Evolutionary conservation across 208 protist genomes (phyloP), one percentile per base, ranked within the genome.

Genomic region (Herpetomonas muscarum): DNA sequence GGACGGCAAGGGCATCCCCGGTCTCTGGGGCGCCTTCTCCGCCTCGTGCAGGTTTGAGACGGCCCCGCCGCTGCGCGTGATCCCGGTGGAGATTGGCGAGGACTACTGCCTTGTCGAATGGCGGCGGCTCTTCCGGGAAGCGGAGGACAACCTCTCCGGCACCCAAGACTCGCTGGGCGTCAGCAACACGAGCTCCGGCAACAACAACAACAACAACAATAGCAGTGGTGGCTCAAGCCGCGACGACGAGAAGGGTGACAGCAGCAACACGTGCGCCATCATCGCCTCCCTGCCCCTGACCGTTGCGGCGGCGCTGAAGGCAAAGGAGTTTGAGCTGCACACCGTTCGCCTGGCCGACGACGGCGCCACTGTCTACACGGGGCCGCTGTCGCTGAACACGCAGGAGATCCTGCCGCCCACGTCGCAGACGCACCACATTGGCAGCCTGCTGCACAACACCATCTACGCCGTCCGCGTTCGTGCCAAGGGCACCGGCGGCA

Each of bases 51-150:
- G 74, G 39, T 74, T 87, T 31, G 71, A 93, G 64, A 95, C 88
- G 26, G 70, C 92, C 25, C 66, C 86, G 34, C 67, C 79, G 21
- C 82, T 95, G 61, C 60, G 61, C 22, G 70, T 96, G 9, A 39
- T 77, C 7, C 86, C 85, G 15, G 60, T 85, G 36, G 85, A 96
- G 73, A 94, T 96, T 55, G 87, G 87, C 32, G 90, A 96, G 72
- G 75, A 94, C 64, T 96, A 93, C 69, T 91, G 85, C 60, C 52
- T 87, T 24, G 59, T 96, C 10, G 76, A 84, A 48, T 96, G 90
- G 88, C 67, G 64, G 25, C 89, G 89, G 2, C 41, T 76, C 28
- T 15, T 44, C 28, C 36, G 34, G 19, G 39, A 42, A 17, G 56
- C 60, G 5, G 74, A 72, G 7, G 77, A 81, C 42, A 78, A 69